phyloP scores from a whole-genome alignment of 2,329 filamentous ascomycete genomes.

The Bisporella sp. region DNA sequence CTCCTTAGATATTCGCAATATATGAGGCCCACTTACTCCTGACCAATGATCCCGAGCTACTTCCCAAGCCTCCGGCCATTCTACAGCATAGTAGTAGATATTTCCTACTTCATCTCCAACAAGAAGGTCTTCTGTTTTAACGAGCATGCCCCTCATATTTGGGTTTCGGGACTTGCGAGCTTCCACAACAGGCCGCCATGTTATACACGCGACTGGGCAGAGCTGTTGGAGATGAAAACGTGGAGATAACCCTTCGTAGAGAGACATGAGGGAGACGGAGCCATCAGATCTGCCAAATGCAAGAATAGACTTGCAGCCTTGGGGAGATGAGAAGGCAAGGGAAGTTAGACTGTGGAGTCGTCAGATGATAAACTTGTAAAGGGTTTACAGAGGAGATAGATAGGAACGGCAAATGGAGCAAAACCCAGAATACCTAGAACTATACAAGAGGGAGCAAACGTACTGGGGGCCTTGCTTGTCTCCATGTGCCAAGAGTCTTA shows the following conservation, averaged over 20 bases:
- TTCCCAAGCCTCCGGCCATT: slow-evolving; percentile 68
- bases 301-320: slow-evolving; percentile 72
- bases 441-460: too few species aligned
- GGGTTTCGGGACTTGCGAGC: slow-evolving; percentile 45
- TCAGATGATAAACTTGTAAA: background rate
- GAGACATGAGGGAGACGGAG: slow-evolving; percentile 69
- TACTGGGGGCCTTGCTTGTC: slow-evolving; percentile 45
- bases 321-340: slow-evolving; percentile 78
- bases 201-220: slow-evolving; percentile 68
- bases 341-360: slow-evolving; percentile 58
- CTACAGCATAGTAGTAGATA: slow-evolving; percentile 82
- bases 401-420: too few species aligned
- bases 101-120: slow-evolving; percentile 79
- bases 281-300: slow-evolving; percentile 79
- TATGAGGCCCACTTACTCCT: slow-evolving; percentile 34
- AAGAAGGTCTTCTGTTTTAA: slow-evolving; percentile 73
- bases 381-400: too few species aligned
- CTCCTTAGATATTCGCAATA: too few species aligned
- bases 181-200: slow-evolving; percentile 64
- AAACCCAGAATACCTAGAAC: too few species aligned
- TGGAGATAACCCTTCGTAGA: slow-evolving; percentile 57
- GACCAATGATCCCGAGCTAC: slow-evolving; percentile 62
- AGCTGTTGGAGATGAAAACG: slow-evolving; percentile 72
- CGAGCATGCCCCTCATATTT: slow-evolving; percentile 36
- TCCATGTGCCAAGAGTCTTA: slow-evolving; percentile 45